phyloP scores from a whole-genome alignment of 345 rosid genomes.

The Arabis hirsuta region DNA sequence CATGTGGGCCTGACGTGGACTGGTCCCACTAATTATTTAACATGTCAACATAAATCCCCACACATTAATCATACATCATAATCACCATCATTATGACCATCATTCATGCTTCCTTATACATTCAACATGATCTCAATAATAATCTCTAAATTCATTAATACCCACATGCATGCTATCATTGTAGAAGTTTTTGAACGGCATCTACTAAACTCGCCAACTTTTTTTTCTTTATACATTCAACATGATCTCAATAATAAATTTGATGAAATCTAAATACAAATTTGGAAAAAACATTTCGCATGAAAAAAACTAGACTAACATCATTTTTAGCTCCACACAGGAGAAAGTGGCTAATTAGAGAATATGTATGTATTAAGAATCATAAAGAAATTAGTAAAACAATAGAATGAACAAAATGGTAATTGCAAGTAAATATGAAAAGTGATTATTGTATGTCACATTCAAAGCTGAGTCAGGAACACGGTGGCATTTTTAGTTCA shows the following conservation, averaged over 20 bases:
- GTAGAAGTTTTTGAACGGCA: neutral
- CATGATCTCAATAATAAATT: too few species aligned
- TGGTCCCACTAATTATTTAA: conserved; percentile 35
- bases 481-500: conserved; percentile 31
- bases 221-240: too few species aligned
- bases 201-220: neutral
- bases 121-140: neutral
- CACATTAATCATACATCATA: conserved; percentile 17
- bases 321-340: too few species aligned
- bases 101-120: conserved; percentile 15
- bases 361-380: too few species aligned
- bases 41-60: conserved; percentile 29
- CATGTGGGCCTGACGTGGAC: conserved; percentile 44
- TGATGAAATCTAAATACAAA: too few species aligned
- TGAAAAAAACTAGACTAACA: too few species aligned
- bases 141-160: neutral
- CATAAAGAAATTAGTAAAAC: too few species aligned
- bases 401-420: neutral
- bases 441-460: conserved; percentile 25
- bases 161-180: conserved; percentile 17
- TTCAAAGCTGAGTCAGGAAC: conserved; percentile 45
- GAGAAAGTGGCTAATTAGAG: neutral
- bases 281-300: too few species aligned
- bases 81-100: conserved; percentile 19
- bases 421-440: neutral